Percentiles rank a stretch among this genome's conserved stretches.
Evolutionary conservation across 805 yeast species (phyloP).

Genomic region (Metschnikowia santaceciliae): DNA sequence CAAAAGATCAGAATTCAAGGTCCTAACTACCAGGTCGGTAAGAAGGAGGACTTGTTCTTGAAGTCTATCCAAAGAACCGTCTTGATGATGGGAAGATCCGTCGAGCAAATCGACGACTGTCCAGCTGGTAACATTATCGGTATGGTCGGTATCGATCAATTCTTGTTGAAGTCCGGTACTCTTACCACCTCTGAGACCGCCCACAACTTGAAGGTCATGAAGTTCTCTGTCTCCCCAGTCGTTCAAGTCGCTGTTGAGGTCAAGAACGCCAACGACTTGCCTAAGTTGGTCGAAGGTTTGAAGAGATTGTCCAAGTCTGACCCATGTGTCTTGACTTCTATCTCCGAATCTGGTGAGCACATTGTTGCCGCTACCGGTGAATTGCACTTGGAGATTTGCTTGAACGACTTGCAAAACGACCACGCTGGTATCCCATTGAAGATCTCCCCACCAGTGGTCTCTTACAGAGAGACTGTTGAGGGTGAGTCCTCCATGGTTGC

Average conservation of each 20-base stretch:
- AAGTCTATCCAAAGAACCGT: slow-evolving; percentile 99
- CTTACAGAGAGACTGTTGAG: slow-evolving; percentile 98
- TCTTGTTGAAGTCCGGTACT: slow-evolving; percentile 99
- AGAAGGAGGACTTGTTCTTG: slow-evolving; percentile 94
- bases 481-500: slow-evolving; percentile 93
- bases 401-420: slow-evolving; percentile 92
- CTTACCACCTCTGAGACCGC: slow-evolving; percentile 96
- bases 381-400: slow-evolving; percentile 97
- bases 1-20: slow-evolving; percentile 99
- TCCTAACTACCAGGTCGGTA: slow-evolving; percentile 98
- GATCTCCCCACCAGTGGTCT: slow-evolving; percentile 95
- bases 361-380: slow-evolving; percentile 99
- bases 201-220: slow-evolving; percentile 99
- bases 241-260: slow-evolving; percentile 99
- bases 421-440: slow-evolving; percentile 99
- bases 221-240: slow-evolving; percentile 99
- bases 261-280: slow-evolving; percentile 98
- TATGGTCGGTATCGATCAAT: slow-evolving; percentile 99
- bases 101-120: slow-evolving; percentile 97
- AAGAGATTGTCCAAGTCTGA: slow-evolving; percentile 99
- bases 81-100: slow-evolving; percentile 98
- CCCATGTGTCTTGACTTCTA: slow-evolving; percentile 91
- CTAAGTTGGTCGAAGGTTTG: slow-evolving; percentile 99
- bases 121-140: slow-evolving; percentile 99
- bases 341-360: slow-evolving; percentile 97